Conservation (phyloP, 139 green algal genomes). For the Limnomonas spitsbergensis region DNA sequence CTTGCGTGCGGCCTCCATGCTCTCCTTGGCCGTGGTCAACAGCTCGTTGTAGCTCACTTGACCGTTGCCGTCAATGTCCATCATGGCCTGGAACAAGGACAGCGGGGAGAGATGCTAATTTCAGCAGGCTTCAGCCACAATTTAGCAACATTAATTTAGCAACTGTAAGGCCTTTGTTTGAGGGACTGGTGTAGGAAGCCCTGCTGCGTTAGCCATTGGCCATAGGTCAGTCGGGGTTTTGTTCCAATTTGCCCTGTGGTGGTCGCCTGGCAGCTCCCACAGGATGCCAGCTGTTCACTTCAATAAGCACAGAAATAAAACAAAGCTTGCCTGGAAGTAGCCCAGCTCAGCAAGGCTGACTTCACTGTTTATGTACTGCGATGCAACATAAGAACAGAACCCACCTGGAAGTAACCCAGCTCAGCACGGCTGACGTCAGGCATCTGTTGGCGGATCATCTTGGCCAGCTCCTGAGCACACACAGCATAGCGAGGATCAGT, state of each 20-base stretch:
- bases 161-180: too few species aligned
- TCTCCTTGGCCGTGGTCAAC: slow-evolving; percentile 21
- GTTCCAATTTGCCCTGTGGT: too few species aligned
- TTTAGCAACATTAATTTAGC: background rate
- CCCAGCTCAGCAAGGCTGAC: slow-evolving; percentile 28
- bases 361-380: too few species aligned
- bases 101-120: background rate
- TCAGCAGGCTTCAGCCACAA: background rate
- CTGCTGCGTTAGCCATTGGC: too few species aligned
- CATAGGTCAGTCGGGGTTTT: too few species aligned
- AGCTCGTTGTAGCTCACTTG: slow-evolving; percentile 40
- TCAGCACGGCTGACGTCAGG: slow-evolving; percentile 25
- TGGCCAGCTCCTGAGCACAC: slow-evolving; percentile 29
- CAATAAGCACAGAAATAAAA: too few species aligned
- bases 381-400: too few species aligned
- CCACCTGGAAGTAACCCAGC: slow-evolving; percentile 42
- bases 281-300: too few species aligned
- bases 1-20: background rate
- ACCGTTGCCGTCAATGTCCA: slow-evolving; percentile 48
- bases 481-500: too few species aligned
- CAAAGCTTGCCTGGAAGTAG: slow-evolving; percentile 41
- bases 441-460: slow-evolving; percentile 22
- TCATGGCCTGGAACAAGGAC: slow-evolving; percentile 31
- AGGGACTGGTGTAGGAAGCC: too few species aligned
- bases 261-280: too few species aligned